A percentile compares a stretch with the other conserved stretches of the same genome.
phyloP scores from a whole-genome alignment of 768 basidiomycete species.

The Lactarius psammicola region DNA sequence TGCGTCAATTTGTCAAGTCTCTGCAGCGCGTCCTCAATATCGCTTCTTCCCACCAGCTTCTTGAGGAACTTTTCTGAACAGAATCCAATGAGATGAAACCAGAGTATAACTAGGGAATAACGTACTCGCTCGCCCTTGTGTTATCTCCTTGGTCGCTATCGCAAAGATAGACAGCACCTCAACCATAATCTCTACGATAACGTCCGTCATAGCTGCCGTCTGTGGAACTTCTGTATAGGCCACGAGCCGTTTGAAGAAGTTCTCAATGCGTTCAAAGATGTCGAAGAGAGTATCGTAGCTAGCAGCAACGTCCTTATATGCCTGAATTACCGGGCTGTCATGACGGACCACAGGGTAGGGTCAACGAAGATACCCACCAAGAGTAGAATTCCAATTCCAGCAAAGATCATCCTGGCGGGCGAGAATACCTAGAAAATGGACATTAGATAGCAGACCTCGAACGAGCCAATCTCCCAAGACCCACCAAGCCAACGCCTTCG shows the following conservation, averaged over 20 bases:
- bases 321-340: neutral
- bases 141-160: neutral
- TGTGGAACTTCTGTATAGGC: neutral
- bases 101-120: neutral
- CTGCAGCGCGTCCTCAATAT: neutral
- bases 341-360: too few relatives aligned
- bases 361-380: neutral
- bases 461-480: neutral
- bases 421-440: neutral
- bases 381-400: neutral
- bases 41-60: neutral
- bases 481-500: neutral
- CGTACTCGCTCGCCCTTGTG: neutral
- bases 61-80: neutral
- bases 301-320: neutral
- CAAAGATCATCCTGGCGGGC: neutral
- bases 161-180: slow-evolving; percentile 3
- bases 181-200: neutral
- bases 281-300: neutral
- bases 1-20: neutral
- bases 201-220: neutral
- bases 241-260: slow-evolving; percentile 4
- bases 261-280: slow-evolving; percentile 1
- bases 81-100: neutral
- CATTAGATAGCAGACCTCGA: neutral